Conservation (phyloP, 2,329 filamentous ascomycete genomes). For the Phaeosphaeriaceae sp. region DNA sequence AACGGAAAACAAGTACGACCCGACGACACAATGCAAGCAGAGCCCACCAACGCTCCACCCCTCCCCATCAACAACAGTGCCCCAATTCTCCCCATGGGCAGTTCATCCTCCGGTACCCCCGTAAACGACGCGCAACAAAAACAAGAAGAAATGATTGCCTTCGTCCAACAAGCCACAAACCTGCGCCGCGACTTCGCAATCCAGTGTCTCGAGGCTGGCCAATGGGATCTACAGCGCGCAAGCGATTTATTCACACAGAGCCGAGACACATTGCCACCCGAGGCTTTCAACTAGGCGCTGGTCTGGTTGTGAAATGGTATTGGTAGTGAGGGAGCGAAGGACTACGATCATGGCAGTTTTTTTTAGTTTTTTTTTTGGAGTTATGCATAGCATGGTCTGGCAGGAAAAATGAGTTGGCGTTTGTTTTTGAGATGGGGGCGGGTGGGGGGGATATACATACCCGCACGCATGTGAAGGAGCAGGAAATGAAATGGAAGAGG, state of each 20-base stretch:
- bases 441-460: too few species aligned
- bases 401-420: too few species aligned
- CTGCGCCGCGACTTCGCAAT: constrained; percentile 81
- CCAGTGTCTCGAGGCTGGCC: constrained; percentile 79
- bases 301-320: too few species aligned
- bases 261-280: constrained; percentile 61
- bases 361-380: too few species aligned
- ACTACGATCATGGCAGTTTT: too few species aligned
- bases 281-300: constrained; percentile 38
- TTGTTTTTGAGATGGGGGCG: too few species aligned
- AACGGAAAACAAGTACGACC: constrained; percentile 78
- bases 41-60: constrained; percentile 40
- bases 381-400: too few species aligned
- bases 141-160: constrained; percentile 71
- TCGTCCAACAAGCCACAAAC: constrained; percentile 77
- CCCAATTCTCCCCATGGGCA: not conserved
- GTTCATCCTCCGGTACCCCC: not conserved
- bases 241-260: constrained; percentile 74
- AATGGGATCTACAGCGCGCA: constrained; percentile 81
- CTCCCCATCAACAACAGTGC: too few species aligned
- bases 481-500: too few species aligned
- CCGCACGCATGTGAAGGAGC: too few species aligned
- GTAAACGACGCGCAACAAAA: constrained; percentile 44
- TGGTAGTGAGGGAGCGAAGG: too few species aligned
- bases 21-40: constrained; percentile 61